Percentiles rank a stretch among this genome's conserved stretches.
These are phyloP conservation scores for Nannizzia gypsea DNA, from an alignment of 2,329 filamentous ascomycete species.

Conservation along the genomic window DNA sequence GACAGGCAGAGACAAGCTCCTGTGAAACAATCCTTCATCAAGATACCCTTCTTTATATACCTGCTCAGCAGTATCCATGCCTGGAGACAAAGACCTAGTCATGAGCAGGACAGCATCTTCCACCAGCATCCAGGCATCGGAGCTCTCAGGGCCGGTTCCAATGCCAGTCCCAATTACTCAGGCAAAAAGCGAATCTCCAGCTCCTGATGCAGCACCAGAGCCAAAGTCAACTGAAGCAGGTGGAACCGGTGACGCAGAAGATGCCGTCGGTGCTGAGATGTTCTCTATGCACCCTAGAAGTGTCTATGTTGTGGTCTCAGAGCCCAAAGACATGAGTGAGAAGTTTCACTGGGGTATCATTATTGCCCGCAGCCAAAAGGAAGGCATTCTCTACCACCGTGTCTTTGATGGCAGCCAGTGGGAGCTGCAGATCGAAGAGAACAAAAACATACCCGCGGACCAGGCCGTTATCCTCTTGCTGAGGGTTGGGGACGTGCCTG, in stretches of 20 bases:
- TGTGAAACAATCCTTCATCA: neutral
- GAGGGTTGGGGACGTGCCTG: neutral
- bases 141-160: neutral
- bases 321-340: neutral
- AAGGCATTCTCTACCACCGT: neutral
- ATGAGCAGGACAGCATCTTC: neutral
- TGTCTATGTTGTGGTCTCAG: neutral
- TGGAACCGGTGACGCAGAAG: neutral
- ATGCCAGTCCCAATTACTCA: neutral
- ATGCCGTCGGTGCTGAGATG: neutral
- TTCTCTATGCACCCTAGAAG: neutral
- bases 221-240: neutral
- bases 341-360: constrained; percentile 5
- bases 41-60: too few species aligned
- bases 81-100: neutral
- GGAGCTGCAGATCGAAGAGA: neutral
- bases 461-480: neutral
- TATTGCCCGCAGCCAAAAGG: neutral
- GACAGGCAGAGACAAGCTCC: too few species aligned
- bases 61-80: neutral
- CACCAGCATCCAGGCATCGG: neutral
- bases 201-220: neutral
- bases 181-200: neutral
- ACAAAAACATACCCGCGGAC: neutral
- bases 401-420: neutral